Evolutionary conservation across 768 basidiomycete genomes (phyloP).

Genomic region (Crassisporium funariophilum): DNA sequence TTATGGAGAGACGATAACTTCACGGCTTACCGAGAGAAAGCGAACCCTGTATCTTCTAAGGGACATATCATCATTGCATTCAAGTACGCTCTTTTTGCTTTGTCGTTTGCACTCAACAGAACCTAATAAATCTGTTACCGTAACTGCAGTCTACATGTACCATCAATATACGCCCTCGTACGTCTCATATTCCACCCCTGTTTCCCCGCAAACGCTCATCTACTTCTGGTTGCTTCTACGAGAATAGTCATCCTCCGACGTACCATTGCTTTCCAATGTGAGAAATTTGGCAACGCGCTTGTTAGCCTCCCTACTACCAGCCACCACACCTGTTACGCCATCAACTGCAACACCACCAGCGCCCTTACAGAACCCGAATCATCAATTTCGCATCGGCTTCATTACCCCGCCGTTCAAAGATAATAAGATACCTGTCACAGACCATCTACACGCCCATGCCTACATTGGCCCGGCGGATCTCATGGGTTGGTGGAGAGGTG

Average conservation of each 20-base stretch:
- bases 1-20: conserved; percentile 80
- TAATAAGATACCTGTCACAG: conserved; percentile 75
- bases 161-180: conserved; percentile 74
- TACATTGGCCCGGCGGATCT: conserved; percentile 66
- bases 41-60: conserved; percentile 69
- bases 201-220: conserved; percentile 2
- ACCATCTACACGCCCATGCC: conserved; percentile 79
- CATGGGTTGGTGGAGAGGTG: conserved; percentile 71
- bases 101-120: conserved; percentile 7
- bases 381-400: conserved; percentile 67
- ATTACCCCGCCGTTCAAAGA: conserved; percentile 80
- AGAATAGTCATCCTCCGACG: conserved; percentile 79
- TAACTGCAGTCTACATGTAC: conserved; percentile 67
- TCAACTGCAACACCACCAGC: conserved; percentile 33
- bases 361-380: conserved; percentile 32
- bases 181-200: conserved; percentile 27
- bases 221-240: conserved; percentile 10
- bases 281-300: conserved; percentile 59
- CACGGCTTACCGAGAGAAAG: conserved; percentile 71
- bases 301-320: conserved; percentile 48
- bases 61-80: conserved; percentile 75
- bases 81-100: conserved; percentile 53
- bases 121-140: neutral
- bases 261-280: conserved; percentile 68
- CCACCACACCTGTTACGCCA: conserved; percentile 37